Evolutionary conservation across 768 basidiomycete genomes (phyloP), one percentile per base, ranked within the genome.

Genomic region (Lepiota brunneoincarnata): DNA sequence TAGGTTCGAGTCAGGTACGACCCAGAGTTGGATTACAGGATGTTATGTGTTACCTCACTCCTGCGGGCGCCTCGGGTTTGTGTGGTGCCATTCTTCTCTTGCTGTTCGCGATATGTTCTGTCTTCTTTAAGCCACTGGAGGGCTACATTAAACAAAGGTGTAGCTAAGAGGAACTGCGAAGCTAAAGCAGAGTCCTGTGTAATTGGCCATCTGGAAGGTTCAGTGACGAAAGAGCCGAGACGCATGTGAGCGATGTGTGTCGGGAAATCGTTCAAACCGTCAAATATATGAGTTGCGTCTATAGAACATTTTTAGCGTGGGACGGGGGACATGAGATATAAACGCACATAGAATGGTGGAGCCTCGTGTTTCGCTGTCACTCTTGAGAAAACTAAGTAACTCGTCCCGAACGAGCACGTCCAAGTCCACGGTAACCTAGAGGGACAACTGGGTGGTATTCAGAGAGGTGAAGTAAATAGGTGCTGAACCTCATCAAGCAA

Each of bases 241-340:
- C 89, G 84, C 85, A 99, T 89, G 65, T 98, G 97, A 4, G 85
- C 84, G 56, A 98, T 76, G 63, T 96, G 92, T 0, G 95, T 98
- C 3, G 97, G 96, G 74, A 96, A 98, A n/a, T 79, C 69, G 63
- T 82, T 81, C 26, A 98, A 71, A 10, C 95, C 96, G 67, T 98
- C 96, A 59, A 94, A 97, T 62, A 99, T 97, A 68, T 99, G 97
- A 1, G 95, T 98, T 10, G 95, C 93, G 71, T 97, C 92, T 94
- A 47, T 45, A 20, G 49, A 44, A 21, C 7, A 42, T 34, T 55
- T 34, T 50, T 31, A 31, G 37, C 4, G 37, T 17, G 58, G 51
- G 47, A 53, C 45, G 34, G 21, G 23, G 36, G 20, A 31, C 47
- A 31, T 21, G 36, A 38, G n/a, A 36, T 50, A 31, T 36, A 43